These are phyloP conservation scores for Tilletia indica DNA, from an alignment of 1,284 basidiomycete species.

Conservation along the genomic window DNA sequence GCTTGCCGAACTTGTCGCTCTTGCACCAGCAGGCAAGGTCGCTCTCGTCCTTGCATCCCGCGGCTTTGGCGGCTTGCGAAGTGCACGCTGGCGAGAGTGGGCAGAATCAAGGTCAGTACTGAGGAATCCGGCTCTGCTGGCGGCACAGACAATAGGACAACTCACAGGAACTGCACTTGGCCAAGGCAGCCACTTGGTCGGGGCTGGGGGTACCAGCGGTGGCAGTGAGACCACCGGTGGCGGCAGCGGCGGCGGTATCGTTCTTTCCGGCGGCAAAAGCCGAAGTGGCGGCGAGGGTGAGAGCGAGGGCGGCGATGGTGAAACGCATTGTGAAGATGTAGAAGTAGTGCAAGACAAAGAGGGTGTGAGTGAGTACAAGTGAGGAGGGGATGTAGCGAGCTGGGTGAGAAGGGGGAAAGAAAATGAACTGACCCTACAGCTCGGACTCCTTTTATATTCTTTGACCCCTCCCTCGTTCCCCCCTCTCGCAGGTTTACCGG, in stretches of 20 bases:
- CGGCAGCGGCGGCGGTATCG: not conserved
- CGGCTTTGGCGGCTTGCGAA: not conserved
- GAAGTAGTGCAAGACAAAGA: not conserved
- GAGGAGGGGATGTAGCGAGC: too few species aligned
- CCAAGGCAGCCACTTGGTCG: not conserved
- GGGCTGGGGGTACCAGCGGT: not conserved
- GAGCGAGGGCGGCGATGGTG: not conserved
- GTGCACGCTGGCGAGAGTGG: not conserved
- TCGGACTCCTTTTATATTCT: too few species aligned
- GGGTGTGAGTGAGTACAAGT: too few species aligned
- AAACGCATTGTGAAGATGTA: not conserved
- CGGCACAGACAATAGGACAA: not conserved
- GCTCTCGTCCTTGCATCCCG: not conserved
- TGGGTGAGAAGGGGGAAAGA: too few species aligned
- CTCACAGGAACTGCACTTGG: not conserved
- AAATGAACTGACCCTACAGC: too few species aligned
- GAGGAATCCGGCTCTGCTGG: too few species aligned
- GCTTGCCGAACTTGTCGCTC: slow-evolving; percentile 9
- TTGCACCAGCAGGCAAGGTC: slow-evolving; percentile 10
- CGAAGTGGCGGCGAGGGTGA: not conserved
- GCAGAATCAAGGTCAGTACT: not conserved
- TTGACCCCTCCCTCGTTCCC: too few species aligned
- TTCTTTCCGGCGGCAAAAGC: not conserved
- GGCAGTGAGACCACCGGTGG: not conserved
- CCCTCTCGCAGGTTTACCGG: too few species aligned